These are phyloP conservation scores for Boletus reticuloceps DNA, from an alignment of 768 basidiomycete genomes.

Conservation along the genomic window DNA sequence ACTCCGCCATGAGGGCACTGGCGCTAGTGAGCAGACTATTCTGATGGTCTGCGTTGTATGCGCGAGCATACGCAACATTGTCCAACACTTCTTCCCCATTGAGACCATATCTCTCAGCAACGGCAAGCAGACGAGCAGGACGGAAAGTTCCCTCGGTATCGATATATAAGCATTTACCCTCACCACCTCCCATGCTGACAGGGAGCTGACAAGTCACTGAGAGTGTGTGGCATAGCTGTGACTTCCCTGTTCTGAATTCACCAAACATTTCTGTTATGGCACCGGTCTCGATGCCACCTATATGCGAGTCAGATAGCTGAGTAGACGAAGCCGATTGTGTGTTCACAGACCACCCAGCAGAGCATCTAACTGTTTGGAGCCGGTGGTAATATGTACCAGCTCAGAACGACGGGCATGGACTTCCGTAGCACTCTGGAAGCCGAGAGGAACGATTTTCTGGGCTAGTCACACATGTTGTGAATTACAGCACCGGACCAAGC, in stretches of 20 bases:
- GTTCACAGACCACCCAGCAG: constrained; percentile 75
- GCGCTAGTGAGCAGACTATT: constrained; percentile 85
- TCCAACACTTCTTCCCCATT: constrained; percentile 98
- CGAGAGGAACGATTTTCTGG: constrained; percentile 93
- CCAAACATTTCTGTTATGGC: constrained; percentile 98
- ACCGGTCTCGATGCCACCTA: constrained; percentile 96
- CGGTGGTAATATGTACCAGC: constrained; percentile 94
- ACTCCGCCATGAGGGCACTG: constrained; percentile 99
- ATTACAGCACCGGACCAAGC: not conserved
- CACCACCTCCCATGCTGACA: constrained; percentile 96
- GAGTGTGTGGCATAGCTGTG: constrained; percentile 95
- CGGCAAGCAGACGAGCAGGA: constrained; percentile 89
- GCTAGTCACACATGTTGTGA: constrained; percentile 45
- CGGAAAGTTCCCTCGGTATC: constrained; percentile 99
- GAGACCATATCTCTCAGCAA: constrained; percentile 94
- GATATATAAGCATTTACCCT: constrained; percentile 98
- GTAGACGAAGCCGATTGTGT: not conserved
- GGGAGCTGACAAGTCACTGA: constrained; percentile 98
- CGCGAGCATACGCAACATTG: constrained; percentile 97
- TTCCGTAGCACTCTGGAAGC: constrained; percentile 97
- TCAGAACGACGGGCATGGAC: constrained; percentile 94
- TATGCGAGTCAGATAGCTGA: constrained; percentile 14
- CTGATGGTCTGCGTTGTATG: constrained; percentile 99
- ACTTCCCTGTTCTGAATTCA: constrained; percentile 98
- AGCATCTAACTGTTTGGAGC: constrained; percentile 93